phyloP scores from a whole-genome alignment of 495 filamentous ascomycete genomes.

The Aspergillus wentii region DNA sequence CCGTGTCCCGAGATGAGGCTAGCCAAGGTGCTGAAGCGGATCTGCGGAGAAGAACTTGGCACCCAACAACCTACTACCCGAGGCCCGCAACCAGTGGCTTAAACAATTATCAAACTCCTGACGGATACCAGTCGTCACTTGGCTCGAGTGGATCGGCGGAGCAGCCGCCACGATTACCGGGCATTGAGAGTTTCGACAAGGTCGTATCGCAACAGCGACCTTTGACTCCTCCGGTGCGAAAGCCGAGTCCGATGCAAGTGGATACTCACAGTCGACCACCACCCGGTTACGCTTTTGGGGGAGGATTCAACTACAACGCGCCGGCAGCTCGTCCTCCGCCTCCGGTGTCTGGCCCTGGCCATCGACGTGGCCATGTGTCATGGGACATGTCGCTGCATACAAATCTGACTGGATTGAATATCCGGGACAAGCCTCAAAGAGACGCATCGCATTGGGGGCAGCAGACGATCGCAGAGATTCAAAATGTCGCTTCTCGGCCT shows the following conservation, averaged over 20 bases:
- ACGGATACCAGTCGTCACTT: conserved; percentile 49
- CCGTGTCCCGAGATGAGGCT: conserved; percentile 61
- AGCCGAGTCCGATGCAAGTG: conserved; percentile 64
- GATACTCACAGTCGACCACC: conserved; percentile 45
- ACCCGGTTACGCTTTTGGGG: conserved; percentile 25
- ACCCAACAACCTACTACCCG: conserved; percentile 70
- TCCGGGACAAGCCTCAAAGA: conserved; percentile 47
- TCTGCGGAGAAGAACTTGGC: conserved; percentile 82
- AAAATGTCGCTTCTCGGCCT: conserved; percentile 36
- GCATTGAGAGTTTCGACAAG: conserved; percentile 87
- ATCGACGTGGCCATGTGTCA: conserved; percentile 56
- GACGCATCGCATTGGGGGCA: conserved; percentile 53
- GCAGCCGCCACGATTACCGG: conserved; percentile 64
- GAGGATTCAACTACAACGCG: conserved; percentile 42
- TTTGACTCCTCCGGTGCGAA: conserved; percentile 56
- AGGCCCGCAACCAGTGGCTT: conserved; percentile 57
- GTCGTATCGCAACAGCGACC: conserved; percentile 52
- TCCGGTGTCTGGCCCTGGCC: conserved; percentile 47
- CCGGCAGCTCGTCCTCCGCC: conserved; percentile 43
- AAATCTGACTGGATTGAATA: conserved; percentile 68
- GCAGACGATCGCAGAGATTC: conserved; percentile 41
- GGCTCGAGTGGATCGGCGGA: conserved; percentile 42
- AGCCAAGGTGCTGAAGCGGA: conserved; percentile 62
- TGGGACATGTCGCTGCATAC: conserved; percentile 77
- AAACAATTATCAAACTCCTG: conserved; percentile 55